Evolutionary conservation across 2,329 filamentous ascomycete genomes (phyloP).

Genomic region (Apiospora sp.): DNA sequence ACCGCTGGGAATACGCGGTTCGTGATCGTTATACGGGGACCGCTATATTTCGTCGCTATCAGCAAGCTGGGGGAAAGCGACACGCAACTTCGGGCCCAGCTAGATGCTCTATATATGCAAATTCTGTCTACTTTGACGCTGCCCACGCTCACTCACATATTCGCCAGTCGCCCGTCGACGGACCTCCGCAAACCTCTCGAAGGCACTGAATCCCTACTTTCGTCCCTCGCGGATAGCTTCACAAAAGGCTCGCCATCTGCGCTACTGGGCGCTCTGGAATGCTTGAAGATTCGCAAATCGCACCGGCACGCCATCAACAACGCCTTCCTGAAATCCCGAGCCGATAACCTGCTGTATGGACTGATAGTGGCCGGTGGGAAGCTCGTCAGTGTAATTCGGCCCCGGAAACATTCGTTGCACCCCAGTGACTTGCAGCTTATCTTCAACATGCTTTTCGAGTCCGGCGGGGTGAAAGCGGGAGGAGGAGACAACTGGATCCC

Average conservation of each 20-base stretch:
- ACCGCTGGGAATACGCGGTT: constrained; percentile 88
- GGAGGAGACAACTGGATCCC: constrained; percentile 98
- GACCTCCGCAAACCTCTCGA: constrained; percentile 89
- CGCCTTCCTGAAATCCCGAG: constrained; percentile 79
- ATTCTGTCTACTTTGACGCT: constrained; percentile 94
- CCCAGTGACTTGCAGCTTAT: constrained; percentile 95
- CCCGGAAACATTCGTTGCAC: constrained; percentile 93
- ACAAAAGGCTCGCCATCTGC: constrained; percentile 90
- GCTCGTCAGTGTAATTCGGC: constrained; percentile 92
- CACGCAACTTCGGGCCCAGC: constrained; percentile 81
- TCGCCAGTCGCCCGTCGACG: constrained; percentile 89
- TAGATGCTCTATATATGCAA: constrained; percentile 97
- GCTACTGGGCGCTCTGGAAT: constrained; percentile 89
- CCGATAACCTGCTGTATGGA: constrained; percentile 85
- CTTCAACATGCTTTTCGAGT: constrained; percentile 99
- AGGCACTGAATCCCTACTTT: constrained; percentile 89
- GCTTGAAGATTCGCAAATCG: constrained; percentile 88
- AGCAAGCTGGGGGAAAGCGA: constrained; percentile 94
- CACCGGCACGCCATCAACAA: constrained; percentile 88
- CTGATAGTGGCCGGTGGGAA: constrained; percentile 91
- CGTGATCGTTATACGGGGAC: constrained; percentile 83
- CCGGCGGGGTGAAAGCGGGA: constrained; percentile 87
- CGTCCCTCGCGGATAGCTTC: constrained; percentile 92
- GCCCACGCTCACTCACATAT: constrained; percentile 85
- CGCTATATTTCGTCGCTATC: constrained; percentile 92